Base-by-base conservation (phyloP, 2,329 filamentous ascomycete genomes). In the Penicillium freii region DNA sequence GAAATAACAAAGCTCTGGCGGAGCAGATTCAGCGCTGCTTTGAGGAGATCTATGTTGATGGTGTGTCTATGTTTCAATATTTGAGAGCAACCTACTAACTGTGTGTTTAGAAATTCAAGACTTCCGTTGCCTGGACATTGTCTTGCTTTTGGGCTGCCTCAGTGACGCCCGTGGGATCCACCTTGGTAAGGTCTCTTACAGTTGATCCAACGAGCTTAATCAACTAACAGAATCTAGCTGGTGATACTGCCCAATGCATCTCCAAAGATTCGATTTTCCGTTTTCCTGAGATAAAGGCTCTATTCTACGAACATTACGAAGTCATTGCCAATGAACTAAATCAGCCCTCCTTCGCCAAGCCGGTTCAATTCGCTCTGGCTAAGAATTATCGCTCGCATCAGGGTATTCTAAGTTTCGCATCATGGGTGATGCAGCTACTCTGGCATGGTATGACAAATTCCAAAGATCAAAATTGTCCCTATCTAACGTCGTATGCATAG, bases 371-470 rank as follows among this genome's bases (percentile, higher is more conserved):
- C 50, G 60, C 63, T 4, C 51, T 74, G 15, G 61, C 61, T 1
- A 65, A 61, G 21, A 74, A 74, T 34, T 74, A 72, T 42, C 69
- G 71, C 9, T 72, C 71, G 0, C 71, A 74, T 45, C 67, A 74
- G 51, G 71, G 71, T 1, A 73, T 73, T 45, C 40, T 73, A 25
- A 65, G 61, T 19, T 61, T 73, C 34, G 70, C 70, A 7, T 71
- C 69, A 15, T 65, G 69, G 31, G 62, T 72, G 3, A 71, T 72
- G 67, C 57, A 63, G 3, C 38, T 71, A 31, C 59, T 73, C 8
- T 71, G 68, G 62, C 70, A 62, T 19, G 61, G 60, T 61, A 43
- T 45, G 60, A 31, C 5, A 23, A 1, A 1, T 19, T n/a, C 1
- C 10, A 19, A 34, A 19, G 4, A 19, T 27, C 15, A 9, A 5